Evolutionary conservation across 106 monocot genomes (phyloP).

Genomic region (Hemerocallis citrina): DNA sequence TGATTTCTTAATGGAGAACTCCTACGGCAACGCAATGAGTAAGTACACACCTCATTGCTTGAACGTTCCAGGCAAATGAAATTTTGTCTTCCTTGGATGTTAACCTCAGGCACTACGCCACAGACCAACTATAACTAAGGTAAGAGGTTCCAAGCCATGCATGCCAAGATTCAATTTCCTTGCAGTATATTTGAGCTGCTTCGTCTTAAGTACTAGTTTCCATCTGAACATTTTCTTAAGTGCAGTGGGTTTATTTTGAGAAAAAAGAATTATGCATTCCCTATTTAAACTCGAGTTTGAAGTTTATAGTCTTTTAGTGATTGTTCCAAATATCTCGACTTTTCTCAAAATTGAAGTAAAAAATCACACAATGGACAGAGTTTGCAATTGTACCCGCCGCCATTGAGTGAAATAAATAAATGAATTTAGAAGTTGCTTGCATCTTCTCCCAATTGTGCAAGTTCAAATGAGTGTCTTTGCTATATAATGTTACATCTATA

Average conservation of each 20-base stretch:
- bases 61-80: slow-evolving; percentile 78
- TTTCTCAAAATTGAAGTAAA: not conserved
- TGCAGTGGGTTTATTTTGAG: not conserved
- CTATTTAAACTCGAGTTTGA: not conserved
- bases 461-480: not conserved
- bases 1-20: not conserved
- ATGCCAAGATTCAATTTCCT: not conserved
- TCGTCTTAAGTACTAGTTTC: no score
- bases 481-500: not conserved
- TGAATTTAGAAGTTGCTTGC: not conserved
- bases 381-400: no score
- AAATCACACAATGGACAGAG: not conserved
- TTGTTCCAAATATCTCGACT: not conserved
- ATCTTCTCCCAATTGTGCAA: not conserved
- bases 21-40: no score
- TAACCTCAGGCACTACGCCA: slow-evolving; percentile 84
- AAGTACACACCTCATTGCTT: not conserved
- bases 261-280: not conserved
- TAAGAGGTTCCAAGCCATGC: slow-evolving; percentile 14
- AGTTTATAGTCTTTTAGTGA: not conserved
- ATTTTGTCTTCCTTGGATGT: slow-evolving; percentile 95
- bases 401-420: no score
- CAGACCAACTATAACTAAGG: slow-evolving; percentile 85
- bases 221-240: no score
- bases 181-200: not conserved